Conservation (phyloP, 331 rosid genomes). For the Telfairia occidentalis region DNA sequence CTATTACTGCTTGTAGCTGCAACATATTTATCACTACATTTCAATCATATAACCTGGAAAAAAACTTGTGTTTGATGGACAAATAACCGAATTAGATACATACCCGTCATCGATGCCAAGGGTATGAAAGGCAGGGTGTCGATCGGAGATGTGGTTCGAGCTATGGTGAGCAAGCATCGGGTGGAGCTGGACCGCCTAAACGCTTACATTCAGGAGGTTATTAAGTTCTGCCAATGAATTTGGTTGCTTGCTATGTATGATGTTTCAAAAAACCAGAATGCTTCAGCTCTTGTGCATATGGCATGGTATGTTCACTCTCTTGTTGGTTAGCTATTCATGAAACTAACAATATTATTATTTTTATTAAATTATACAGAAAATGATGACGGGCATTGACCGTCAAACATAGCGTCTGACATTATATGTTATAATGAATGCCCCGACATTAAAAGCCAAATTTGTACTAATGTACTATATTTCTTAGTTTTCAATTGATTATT, state of each 20-base stretch:
- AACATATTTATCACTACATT: not conserved
- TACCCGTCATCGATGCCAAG: constrained; percentile 57
- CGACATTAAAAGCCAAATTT: too few species aligned
- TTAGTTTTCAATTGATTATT: too few species aligned
- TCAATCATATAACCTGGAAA: not conserved
- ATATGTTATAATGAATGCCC: too few species aligned
- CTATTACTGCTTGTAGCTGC: too few species aligned
- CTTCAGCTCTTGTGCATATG: constrained; percentile 5
- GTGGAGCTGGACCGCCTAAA: constrained; percentile 90
- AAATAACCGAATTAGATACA: constrained; percentile 98
- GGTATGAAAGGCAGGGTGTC: constrained; percentile 96
- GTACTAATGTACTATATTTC: too few species aligned
- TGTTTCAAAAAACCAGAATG: not conserved
- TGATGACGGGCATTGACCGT: too few species aligned
- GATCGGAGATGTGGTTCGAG: constrained; percentile 96
- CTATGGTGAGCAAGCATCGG: constrained; percentile 89
- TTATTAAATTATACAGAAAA: too few species aligned
- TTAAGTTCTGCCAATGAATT: constrained; percentile 15
- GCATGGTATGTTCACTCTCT: not conserved
- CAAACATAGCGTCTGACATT: too few species aligned
- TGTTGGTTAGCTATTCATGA: too few species aligned
- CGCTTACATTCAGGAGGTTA: constrained; percentile 91
- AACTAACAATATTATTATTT: too few species aligned
- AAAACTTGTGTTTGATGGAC: not conserved
- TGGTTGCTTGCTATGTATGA: not conserved